These are phyloP conservation scores for Pseudohalonectria lignicola DNA, from an alignment of 2,329 filamentous ascomycete species.

Conservation along the genomic window DNA sequence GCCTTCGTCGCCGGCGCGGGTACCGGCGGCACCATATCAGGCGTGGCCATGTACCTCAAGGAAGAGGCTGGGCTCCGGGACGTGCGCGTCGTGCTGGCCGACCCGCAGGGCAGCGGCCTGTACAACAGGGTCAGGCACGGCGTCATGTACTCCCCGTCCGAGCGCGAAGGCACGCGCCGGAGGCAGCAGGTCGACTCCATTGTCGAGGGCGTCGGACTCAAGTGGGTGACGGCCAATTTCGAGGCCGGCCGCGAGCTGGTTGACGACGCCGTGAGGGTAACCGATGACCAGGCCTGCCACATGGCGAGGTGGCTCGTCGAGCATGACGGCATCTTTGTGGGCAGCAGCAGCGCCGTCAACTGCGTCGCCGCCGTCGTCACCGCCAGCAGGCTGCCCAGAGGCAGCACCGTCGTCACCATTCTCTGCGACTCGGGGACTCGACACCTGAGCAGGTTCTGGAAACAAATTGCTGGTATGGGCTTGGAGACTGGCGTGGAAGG, in stretches of 20 bases:
- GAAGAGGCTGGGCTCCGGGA: slow-evolving; percentile 43
- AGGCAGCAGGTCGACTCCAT: slow-evolving; percentile 90
- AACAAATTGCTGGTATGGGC: slow-evolving; percentile 56
- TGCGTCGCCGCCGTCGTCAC: slow-evolving; percentile 69
- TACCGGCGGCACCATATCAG: slow-evolving; percentile 87
- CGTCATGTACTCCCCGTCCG: slow-evolving; percentile 87
- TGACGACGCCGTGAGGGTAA: slow-evolving; percentile 82
- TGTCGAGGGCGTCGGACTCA: slow-evolving; percentile 93
- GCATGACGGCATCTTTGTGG: slow-evolving; percentile 87
- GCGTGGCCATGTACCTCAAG: slow-evolving; percentile 76
- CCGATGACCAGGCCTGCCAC: slow-evolving; percentile 74
- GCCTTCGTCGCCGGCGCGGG: slow-evolving; percentile 91
- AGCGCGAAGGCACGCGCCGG: slow-evolving; percentile 81
- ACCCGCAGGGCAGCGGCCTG: slow-evolving; percentile 87
- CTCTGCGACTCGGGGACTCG: slow-evolving; percentile 75
- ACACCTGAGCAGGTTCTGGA: slow-evolving; percentile 81
- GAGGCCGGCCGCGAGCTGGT: slow-evolving; percentile 77
- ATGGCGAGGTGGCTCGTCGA: slow-evolving; percentile 98
- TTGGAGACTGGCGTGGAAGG: slow-evolving; percentile 44
- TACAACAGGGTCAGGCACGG: slow-evolving; percentile 88
- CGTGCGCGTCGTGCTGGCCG: slow-evolving; percentile 70
- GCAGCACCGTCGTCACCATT: slow-evolving; percentile 67
- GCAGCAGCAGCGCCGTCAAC: slow-evolving; percentile 94
- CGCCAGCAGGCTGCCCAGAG: slow-evolving; percentile 49
- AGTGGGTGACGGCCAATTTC: slow-evolving; percentile 88